Conservation (phyloP, 257 asterid species). For the Scutellaria baicalensis region DNA sequence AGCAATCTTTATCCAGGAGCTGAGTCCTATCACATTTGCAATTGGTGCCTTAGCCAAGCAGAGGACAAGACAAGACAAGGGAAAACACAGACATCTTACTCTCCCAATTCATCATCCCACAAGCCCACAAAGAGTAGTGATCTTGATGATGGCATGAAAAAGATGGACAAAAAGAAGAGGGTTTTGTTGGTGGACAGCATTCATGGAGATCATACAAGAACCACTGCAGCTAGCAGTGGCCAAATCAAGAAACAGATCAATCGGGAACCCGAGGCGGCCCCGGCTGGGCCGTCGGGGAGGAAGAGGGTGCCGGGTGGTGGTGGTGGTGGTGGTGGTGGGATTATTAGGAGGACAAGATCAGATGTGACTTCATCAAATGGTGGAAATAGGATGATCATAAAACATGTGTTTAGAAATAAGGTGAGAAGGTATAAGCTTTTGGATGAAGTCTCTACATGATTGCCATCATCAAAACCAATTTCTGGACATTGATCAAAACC, state of each 20-base stretch:
- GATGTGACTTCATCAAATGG: constrained; percentile 34
- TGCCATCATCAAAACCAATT: not conserved
- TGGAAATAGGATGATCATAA: constrained; percentile 25
- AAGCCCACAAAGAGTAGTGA: constrained; percentile 11
- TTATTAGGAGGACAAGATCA: constrained; percentile 43
- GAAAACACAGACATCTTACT: constrained; percentile 17
- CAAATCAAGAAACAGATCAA: constrained; percentile 30
- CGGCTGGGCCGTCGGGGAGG: constrained; percentile 17
- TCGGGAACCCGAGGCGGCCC: constrained; percentile 15
- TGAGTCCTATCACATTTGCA: constrained; percentile 40
- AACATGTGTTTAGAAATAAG: constrained; percentile 44
- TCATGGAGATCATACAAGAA: not conserved
- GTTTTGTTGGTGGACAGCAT: not conserved
- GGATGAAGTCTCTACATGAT: constrained; percentile 57
- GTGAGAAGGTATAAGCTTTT: constrained; percentile 68
- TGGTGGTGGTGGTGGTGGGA: constrained; percentile 8
- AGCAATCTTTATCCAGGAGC: constrained; percentile 63
- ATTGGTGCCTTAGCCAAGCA: constrained; percentile 58
- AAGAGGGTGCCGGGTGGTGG: constrained; percentile 20
- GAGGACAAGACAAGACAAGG: constrained; percentile 9
- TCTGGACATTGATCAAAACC: too few species aligned
- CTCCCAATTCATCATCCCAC: constrained; percentile 31
- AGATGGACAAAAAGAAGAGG: constrained; percentile 29
- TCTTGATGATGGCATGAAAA: constrained; percentile 5
- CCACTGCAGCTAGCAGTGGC: not conserved